Conservation (phyloP, 2,329 filamentous ascomycete species). For the Beauveria varroae region DNA sequence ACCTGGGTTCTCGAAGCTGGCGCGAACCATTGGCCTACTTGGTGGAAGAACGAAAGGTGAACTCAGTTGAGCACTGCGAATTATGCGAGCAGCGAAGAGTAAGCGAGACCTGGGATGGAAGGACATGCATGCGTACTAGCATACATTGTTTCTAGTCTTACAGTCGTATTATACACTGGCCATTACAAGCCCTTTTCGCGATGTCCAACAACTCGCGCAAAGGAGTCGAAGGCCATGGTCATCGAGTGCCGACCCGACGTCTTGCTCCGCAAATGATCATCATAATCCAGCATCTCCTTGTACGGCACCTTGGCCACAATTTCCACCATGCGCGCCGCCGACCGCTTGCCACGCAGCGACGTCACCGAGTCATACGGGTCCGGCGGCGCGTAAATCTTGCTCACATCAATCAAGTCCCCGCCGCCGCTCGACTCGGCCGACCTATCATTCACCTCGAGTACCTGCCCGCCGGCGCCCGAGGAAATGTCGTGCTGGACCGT, state of each 20-base stretch:
- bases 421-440: constrained; percentile 28
- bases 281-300: constrained; percentile 94
- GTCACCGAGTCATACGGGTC: constrained; percentile 67
- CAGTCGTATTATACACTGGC: neutral
- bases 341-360: constrained; percentile 47
- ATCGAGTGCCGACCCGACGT: constrained; percentile 69
- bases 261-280: constrained; percentile 80
- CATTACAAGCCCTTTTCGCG: constrained; percentile 43
- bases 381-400: constrained; percentile 75
- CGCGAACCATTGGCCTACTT: too few relatives aligned
- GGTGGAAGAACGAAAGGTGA: too few relatives aligned
- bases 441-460: constrained; percentile 60
- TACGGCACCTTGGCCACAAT: constrained; percentile 85
- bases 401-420: constrained; percentile 53
- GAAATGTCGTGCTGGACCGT: constrained; percentile 76
- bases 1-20: too few relatives aligned
- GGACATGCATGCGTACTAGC: neutral
- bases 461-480: constrained; percentile 61
- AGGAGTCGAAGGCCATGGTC: constrained; percentile 51
- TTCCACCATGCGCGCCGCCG: constrained; percentile 43
- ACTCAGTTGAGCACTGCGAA: too few relatives aligned
- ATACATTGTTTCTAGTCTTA: neutral
- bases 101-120: neutral
- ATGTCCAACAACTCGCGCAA: constrained; percentile 46
- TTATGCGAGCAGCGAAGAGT: neutral